A percentile compares a stretch with the other conserved stretches of the same genome.
phyloP scores from a whole-genome alignment of 1,284 basidiomycete genomes.

The Pseudomicrostroma phylloplanum region DNA sequence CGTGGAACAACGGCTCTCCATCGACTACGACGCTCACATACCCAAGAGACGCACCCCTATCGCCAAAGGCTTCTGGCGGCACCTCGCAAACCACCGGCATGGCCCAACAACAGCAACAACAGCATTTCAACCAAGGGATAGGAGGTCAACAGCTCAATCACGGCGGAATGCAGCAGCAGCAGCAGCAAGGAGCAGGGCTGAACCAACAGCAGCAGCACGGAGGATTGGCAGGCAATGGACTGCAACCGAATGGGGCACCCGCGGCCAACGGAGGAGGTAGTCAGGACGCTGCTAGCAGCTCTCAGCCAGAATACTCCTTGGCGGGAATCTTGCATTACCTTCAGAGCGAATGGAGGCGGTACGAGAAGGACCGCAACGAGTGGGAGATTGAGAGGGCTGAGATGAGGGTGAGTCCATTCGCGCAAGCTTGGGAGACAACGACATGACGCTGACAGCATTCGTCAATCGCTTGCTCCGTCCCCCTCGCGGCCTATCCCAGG shows the following conservation, averaged over 20 bases:
- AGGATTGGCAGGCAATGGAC: constrained; percentile 2
- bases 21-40: too few relatives aligned
- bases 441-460: background rate
- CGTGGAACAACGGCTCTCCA: too few relatives aligned
- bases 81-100: background rate
- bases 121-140: background rate
- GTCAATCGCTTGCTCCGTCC: background rate
- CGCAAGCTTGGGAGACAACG: background rate
- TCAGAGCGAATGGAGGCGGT: constrained; percentile 90
- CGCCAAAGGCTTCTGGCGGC: too few relatives aligned
- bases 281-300: constrained; percentile 5
- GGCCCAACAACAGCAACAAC: constrained; percentile 6
- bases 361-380: constrained; percentile 91
- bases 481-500: constrained; percentile 56
- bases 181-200: constrained; percentile 9
- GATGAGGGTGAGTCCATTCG: constrained; percentile 74
- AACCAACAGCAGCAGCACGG: background rate
- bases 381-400: constrained; percentile 99
- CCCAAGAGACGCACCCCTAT: too few relatives aligned
- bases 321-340: constrained; percentile 93
- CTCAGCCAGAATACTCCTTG: constrained; percentile 59
- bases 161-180: background rate
- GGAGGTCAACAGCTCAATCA: background rate
- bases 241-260: constrained; percentile 4
- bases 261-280: constrained; percentile 3